phyloP scores from a whole-genome alignment of 805 yeast genomes.

The Yamadazyma philogaea region DNA sequence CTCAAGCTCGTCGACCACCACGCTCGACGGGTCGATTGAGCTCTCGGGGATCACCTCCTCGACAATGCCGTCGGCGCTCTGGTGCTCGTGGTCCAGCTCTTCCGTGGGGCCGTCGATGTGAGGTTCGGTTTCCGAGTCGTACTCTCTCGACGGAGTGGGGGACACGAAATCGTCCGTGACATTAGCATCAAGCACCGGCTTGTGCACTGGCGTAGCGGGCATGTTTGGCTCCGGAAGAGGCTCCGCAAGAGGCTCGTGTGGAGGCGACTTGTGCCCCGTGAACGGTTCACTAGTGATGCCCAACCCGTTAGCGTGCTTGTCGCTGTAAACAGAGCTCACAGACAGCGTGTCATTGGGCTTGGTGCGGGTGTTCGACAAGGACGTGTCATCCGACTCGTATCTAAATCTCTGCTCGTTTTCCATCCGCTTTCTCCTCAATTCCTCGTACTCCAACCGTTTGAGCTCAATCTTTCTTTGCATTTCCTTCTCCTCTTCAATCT shows the following conservation, averaged over 20 bases:
- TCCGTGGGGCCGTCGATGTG: not conserved
- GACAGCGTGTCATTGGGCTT: conserved; percentile 8
- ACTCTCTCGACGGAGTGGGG: conserved; percentile 3
- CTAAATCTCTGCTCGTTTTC: conserved; percentile 26
- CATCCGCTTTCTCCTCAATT: conserved; percentile 26
- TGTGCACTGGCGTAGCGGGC: too few species aligned
- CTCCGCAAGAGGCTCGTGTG: too few species aligned
- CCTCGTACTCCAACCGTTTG: conserved; percentile 35
- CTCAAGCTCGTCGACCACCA: conserved; percentile 15
- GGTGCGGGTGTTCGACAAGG: not conserved
- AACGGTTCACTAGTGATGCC: conserved; percentile 1
- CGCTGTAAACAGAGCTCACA: conserved; percentile 2
- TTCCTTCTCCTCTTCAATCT: conserved; percentile 38
- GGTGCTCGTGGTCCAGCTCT: not conserved
- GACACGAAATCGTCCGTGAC: conserved; percentile 8
- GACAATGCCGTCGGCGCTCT: not conserved
- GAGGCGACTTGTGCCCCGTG: not conserved
- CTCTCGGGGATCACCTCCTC: not conserved
- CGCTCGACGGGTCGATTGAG: conserved; percentile 9
- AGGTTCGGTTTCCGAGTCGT: conserved; percentile 3
- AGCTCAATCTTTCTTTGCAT: conserved; percentile 37
- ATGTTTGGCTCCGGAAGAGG: too few species aligned
- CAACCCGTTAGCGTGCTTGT: conserved; percentile 1
- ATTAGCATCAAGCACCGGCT: conserved; percentile 4
- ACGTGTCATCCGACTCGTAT: conserved; percentile 5